phyloP scores from a whole-genome alignment of 495 filamentous ascomycete genomes.

The Glonium stellatum region DNA sequence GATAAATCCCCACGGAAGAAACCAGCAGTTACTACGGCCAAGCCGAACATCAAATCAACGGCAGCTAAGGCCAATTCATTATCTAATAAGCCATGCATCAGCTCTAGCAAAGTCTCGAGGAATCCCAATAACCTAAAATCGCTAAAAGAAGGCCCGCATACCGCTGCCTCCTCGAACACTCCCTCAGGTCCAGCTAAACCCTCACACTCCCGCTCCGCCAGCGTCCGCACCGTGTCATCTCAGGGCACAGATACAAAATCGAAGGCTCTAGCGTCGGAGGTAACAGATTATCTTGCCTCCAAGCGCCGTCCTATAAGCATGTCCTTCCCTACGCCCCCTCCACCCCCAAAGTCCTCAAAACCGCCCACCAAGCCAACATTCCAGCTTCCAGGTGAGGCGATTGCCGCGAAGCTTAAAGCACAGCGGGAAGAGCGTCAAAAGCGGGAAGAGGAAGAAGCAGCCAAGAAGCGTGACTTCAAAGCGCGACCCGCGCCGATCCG shows the following conservation, averaged over 20 bases:
- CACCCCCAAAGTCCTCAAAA: slow-evolving; percentile 51
- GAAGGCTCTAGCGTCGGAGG: slow-evolving; percentile 6
- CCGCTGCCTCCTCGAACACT: not conserved
- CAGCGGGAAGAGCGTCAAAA: slow-evolving; percentile 57
- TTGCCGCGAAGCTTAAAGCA: slow-evolving; percentile 62
- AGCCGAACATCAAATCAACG: slow-evolving; percentile 5
- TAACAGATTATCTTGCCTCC: slow-evolving; percentile 27
- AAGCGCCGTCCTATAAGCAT: slow-evolving; percentile 36
- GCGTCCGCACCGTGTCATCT: slow-evolving; percentile 13
- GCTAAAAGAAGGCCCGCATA: slow-evolving; percentile 13
- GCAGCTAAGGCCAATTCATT: slow-evolving; percentile 9
- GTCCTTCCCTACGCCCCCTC: slow-evolving; percentile 39
- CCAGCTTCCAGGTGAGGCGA: slow-evolving; percentile 64
- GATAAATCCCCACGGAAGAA: slow-evolving; percentile 25
- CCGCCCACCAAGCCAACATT: slow-evolving; percentile 57
- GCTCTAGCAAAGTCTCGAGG: slow-evolving; percentile 11
- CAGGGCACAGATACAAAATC: slow-evolving; percentile 9
- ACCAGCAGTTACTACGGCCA: not conserved
- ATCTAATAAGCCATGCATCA: not conserved
- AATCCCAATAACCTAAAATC: slow-evolving; percentile 13
- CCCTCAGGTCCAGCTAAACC: not conserved
- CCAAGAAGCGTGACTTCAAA: slow-evolving; percentile 52
- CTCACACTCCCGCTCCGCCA: slow-evolving; percentile 17
- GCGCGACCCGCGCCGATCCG: slow-evolving; percentile 48
- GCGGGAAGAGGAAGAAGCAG: slow-evolving; percentile 23